Evolutionary conservation across 441 rosid genomes (phyloP).

Genomic region (Aleurites moluccanus): DNA sequence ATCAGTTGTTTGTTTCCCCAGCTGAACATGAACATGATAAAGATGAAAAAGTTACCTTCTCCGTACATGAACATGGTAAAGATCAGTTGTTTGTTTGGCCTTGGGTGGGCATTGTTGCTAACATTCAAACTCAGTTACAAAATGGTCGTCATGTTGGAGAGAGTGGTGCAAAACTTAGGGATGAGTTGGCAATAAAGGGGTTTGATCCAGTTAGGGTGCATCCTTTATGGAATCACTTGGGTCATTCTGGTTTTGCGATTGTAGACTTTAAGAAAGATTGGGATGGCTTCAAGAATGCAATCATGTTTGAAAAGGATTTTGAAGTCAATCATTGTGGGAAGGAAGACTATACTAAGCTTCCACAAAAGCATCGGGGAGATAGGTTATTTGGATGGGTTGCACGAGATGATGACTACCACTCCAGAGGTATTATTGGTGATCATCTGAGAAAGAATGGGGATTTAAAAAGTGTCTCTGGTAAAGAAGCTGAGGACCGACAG

Average conservation of each 20-base stretch:
- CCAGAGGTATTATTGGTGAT: conserved; percentile 37
- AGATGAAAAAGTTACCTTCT: conserved; percentile 18
- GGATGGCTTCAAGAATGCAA: conserved; percentile 58
- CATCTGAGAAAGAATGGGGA: conserved; percentile 55
- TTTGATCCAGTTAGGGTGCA: conserved; percentile 55
- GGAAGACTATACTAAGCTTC: conserved; percentile 33
- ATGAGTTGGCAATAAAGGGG: conserved; percentile 49
- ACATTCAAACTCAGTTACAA: conserved; percentile 36
- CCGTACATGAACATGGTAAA: background rate
- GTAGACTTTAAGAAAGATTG: conserved; percentile 62
- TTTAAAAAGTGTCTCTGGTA: conserved; percentile 51
- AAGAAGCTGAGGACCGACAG: conserved; percentile 47
- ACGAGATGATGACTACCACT: conserved; percentile 47
- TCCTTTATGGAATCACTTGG: conserved; percentile 53
- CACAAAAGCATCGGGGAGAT: conserved; percentile 30
- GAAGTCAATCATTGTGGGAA: conserved; percentile 48
- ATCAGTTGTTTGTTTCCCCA: conserved; percentile 16
- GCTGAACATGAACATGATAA: conserved; percentile 2
- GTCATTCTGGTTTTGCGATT: conserved; percentile 62
- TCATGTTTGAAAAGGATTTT: conserved; percentile 55
- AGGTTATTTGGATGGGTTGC: conserved; percentile 76
- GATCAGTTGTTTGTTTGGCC: conserved; percentile 52
- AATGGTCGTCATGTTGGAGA: conserved; percentile 38
- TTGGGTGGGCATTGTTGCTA: conserved; percentile 66
- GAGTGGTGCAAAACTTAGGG: conserved; percentile 53